Evolutionary conservation across 1,284 basidiomycete genomes (phyloP).

Genomic region (Trametes sp.): DNA sequence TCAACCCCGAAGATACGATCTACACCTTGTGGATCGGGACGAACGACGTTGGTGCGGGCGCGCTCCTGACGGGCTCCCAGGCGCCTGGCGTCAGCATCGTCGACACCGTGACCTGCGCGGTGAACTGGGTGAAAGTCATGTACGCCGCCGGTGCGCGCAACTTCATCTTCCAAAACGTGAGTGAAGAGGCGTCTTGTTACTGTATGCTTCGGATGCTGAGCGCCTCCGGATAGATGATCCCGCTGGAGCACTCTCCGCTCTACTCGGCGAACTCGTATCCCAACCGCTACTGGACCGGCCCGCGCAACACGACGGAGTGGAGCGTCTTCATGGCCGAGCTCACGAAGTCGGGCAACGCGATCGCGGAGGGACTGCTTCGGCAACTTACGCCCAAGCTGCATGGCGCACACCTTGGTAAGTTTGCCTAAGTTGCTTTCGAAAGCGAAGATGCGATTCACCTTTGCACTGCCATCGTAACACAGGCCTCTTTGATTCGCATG

Average conservation of each 20-base stretch:
- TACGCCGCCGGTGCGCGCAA: slow-evolving; percentile 53
- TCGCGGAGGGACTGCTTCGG: slow-evolving; percentile 45
- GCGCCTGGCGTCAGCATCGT: slow-evolving; percentile 50
- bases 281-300: slow-evolving; percentile 45
- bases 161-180: slow-evolving; percentile 57
- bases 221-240: slow-evolving; percentile 41
- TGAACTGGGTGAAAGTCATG: slow-evolving; percentile 49
- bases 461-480: slow-evolving; percentile 22
- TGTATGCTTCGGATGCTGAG: neutral
- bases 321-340: slow-evolving; percentile 48
- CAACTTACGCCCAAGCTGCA: slow-evolving; percentile 42
- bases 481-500: slow-evolving; percentile 62
- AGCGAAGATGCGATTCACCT: neutral
- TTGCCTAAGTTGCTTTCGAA: no score
- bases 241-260: slow-evolving; percentile 42
- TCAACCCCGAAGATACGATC: slow-evolving; percentile 47
- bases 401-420: slow-evolving; percentile 48
- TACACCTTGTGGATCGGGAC: slow-evolving; percentile 61
- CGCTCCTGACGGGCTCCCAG: slow-evolving; percentile 48
- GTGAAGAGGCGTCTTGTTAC: slow-evolving; percentile 17
- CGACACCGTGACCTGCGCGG: slow-evolving; percentile 49
- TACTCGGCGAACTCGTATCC: slow-evolving; percentile 47
- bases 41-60: slow-evolving; percentile 52
- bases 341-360: slow-evolving; percentile 44
- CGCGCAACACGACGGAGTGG: slow-evolving; percentile 51